Evolutionary conservation across 768 basidiomycete genomes (phyloP).

Genomic region (Cubamyces sp.): DNA sequence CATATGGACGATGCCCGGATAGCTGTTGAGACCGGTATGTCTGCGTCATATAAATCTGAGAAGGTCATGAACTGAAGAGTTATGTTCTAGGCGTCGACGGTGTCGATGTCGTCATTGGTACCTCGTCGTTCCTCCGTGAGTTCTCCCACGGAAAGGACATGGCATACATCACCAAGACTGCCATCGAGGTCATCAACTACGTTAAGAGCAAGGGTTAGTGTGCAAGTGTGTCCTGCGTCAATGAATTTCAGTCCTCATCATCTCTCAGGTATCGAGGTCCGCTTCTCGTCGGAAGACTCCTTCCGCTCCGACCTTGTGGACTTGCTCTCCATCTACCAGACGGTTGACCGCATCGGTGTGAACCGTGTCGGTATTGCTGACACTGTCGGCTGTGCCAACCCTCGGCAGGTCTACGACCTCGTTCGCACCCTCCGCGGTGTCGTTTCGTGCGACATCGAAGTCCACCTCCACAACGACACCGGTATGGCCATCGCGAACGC

Average conservation of each 20-base stretch:
- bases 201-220: slow-evolving; percentile 92
- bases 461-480: slow-evolving; percentile 98
- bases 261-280: slow-evolving; percentile 77
- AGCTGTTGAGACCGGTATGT: slow-evolving; percentile 93
- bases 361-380: slow-evolving; percentile 99
- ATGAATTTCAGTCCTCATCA: not conserved
- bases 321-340: slow-evolving; percentile 97
- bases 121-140: slow-evolving; percentile 98
- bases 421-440: slow-evolving; percentile 96
- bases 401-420: slow-evolving; percentile 97
- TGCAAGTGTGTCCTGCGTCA: not conserved
- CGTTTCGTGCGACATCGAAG: slow-evolving; percentile 96
- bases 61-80: not conserved
- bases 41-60: not conserved
- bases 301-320: slow-evolving; percentile 99
- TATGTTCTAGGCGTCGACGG: slow-evolving; percentile 83
- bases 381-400: slow-evolving; percentile 98
- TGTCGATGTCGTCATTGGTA: slow-evolving; percentile 98
- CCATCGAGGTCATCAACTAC: slow-evolving; percentile 97
- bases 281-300: slow-evolving; percentile 99
- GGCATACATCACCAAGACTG: slow-evolving; percentile 98
- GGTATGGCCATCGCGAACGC: slow-evolving; percentile 99
- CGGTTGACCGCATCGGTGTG: slow-evolving; percentile 99
- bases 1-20: slow-evolving; percentile 99
- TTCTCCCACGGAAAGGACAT: slow-evolving; percentile 99